Evolutionary conservation across 2,329 filamentous ascomycete genomes (phyloP).

Genomic region (Calonectria pseudoturangicola): DNA sequence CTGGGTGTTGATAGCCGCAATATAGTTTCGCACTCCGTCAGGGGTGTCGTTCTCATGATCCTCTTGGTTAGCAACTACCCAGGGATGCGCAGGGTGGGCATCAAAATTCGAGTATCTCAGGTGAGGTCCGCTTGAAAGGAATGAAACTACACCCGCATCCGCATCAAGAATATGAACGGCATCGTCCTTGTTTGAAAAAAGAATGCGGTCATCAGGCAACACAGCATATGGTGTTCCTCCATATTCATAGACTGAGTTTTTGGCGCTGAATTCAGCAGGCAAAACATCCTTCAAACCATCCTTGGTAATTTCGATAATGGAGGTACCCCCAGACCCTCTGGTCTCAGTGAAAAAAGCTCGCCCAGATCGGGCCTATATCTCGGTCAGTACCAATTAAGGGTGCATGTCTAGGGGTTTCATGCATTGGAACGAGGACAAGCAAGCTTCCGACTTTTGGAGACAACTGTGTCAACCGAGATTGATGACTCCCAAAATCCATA

Average conservation of each 20-base stretch:
- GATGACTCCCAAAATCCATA: slow-evolving; percentile 64
- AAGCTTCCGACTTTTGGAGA: slow-evolving; percentile 58
- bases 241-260: slow-evolving; percentile 71
- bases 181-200: slow-evolving; percentile 68
- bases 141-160: slow-evolving; percentile 57
- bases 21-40: slow-evolving; percentile 59
- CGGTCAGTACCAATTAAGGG: slow-evolving; percentile 9
- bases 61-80: slow-evolving; percentile 72
- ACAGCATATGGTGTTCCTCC: slow-evolving; percentile 68
- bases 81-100: slow-evolving; percentile 60
- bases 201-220: slow-evolving; percentile 61
- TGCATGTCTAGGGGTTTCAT: slow-evolving; percentile 27
- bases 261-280: slow-evolving; percentile 64
- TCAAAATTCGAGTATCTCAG: slow-evolving; percentile 69
- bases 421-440: slow-evolving; percentile 62
- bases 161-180: slow-evolving; percentile 66
- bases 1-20: slow-evolving; percentile 63
- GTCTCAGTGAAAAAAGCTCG: slow-evolving; percentile 63
- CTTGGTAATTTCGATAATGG: slow-evolving; percentile 65
- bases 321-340: slow-evolving; percentile 62
- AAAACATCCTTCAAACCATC: slow-evolving; percentile 63
- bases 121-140: slow-evolving; percentile 57
- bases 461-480: slow-evolving; percentile 61
- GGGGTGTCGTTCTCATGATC: slow-evolving; percentile 64
- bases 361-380: slow-evolving; percentile 53